phyloP scores from a whole-genome alignment of 2,329 filamentous ascomycete species.

The Hymenoscyphus fraxineus region DNA sequence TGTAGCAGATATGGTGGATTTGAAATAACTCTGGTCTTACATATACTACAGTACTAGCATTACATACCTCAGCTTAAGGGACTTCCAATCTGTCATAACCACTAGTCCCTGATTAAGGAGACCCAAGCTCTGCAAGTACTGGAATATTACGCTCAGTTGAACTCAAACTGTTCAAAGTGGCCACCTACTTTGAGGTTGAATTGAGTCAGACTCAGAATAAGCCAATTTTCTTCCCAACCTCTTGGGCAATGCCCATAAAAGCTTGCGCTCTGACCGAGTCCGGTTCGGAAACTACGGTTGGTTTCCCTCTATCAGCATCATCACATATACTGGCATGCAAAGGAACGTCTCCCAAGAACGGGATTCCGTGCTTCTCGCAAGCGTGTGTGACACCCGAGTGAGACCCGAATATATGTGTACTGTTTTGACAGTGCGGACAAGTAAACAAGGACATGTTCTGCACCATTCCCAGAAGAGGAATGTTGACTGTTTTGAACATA shows the following conservation, averaged over 20 bases:
- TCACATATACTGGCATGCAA: constrained; percentile 82
- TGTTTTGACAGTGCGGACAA: constrained; percentile 72
- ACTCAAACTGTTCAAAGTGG: background rate
- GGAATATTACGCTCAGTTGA: too few species aligned
- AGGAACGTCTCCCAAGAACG: constrained; percentile 85
- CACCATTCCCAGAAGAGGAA: constrained; percentile 76
- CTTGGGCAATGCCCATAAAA: constrained; percentile 67
- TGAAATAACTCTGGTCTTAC: background rate
- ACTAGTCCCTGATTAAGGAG: background rate
- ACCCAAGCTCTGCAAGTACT: background rate
- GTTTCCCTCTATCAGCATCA: constrained; percentile 81
- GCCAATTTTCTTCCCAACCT: constrained; percentile 38
- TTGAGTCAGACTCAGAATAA: constrained; percentile 17
- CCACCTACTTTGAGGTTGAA: background rate
- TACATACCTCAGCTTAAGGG: background rate
- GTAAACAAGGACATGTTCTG: constrained; percentile 87
- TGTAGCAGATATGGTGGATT: too few species aligned
- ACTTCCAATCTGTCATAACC: background rate
- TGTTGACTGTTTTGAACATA: constrained; percentile 81
- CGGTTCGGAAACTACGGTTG: constrained; percentile 85
- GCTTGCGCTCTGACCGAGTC: constrained; percentile 66
- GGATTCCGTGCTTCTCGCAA: constrained; percentile 68
- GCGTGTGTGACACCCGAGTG: constrained; percentile 61
- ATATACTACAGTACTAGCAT: background rate
- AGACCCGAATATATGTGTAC: constrained; percentile 71